Base-by-base conservation (phyloP, 2,329 filamentous ascomycete genomes). In the Trematosphaeria pertusa region DNA sequence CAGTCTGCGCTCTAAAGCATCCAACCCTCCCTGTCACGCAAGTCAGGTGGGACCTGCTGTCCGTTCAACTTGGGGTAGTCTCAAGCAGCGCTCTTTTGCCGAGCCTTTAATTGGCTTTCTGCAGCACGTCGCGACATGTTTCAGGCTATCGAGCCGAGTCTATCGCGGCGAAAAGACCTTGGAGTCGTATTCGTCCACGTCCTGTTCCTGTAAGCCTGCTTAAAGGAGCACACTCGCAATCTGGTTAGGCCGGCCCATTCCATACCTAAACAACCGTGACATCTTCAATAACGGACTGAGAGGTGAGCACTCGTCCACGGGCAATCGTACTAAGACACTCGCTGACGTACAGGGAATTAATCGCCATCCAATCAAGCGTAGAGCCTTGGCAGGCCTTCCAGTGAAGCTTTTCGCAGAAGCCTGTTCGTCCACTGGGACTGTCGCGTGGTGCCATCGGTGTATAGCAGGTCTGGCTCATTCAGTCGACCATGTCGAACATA, bases 11-110 rank as follows among this genome's bases (percentile, higher is more conserved):
- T n/a, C 30, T 43, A 42, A 44, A 39, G 38, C 37, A 28, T 32
- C 45, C 19, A 39, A 40, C 30, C 14, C 31, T 48, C 52, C 56
- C 48, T 43, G 54, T 43, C 42, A 41, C n/a, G 12, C 31, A 48
- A 24, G 56, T 56, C 59, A 62, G 49, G 54, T 57, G 59, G 50
- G 41, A 41, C 46, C 31, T 46, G 44, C 44, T 46, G 43, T 52
- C 20, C 34, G 34, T 54, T 48, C 40, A 34, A 53, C 22, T 31
- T 17, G 46, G 52, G 31, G 54, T 54, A 46, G 42, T 43, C 37
- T 44, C 37, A 46, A 48, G 37, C 39, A 38, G n/a, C 24, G 31
- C 37, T 37, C 44, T 55, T 62, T 55, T 59, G 51, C 59, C 59
- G 59, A 47, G 41, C 44, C 31, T 39, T 48, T 45, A 46, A 54